Percentiles rank a stretch among this genome's conserved stretches.
Evolutionary conservation across 2,329 filamentous ascomycete genomes (phyloP).

Genomic region (Aspergillus udagawae): DNA sequence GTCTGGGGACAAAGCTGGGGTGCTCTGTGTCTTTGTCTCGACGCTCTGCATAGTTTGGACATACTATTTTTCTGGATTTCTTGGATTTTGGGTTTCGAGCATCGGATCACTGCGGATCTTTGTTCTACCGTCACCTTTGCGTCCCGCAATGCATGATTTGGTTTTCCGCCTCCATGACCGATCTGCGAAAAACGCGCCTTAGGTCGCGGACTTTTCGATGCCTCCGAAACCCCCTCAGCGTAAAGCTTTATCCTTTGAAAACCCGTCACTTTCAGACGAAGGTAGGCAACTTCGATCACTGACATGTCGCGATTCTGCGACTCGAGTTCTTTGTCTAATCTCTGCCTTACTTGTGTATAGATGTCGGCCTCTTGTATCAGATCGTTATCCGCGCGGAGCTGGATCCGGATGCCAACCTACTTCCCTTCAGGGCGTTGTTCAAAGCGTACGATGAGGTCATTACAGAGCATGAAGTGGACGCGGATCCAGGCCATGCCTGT

Average conservation of each 20-base stretch:
- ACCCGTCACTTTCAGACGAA: conserved; percentile 55
- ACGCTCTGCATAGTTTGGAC: background rate
- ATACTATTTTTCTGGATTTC: background rate
- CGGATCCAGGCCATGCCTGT: conserved; percentile 71
- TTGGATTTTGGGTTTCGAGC: background rate
- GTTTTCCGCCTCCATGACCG: conserved; percentile 39
- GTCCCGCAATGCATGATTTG: conserved; percentile 39
- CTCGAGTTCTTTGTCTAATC: background rate
- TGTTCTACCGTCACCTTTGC: conserved; percentile 4
- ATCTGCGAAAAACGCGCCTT: conserved; percentile 42
- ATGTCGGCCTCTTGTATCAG: conserved; percentile 73
- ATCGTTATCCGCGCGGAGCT: conserved; percentile 70
- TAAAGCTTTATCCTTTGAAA: conserved; percentile 39
- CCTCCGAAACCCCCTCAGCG: conserved; percentile 44
- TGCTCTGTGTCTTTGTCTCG: conserved; percentile 1
- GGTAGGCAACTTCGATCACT: conserved; percentile 39
- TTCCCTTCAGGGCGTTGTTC: conserved; percentile 75
- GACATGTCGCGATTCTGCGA: background rate
- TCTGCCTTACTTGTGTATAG: conserved; percentile 41
- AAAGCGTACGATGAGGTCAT: conserved; percentile 74
- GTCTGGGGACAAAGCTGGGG: conserved; percentile 5
- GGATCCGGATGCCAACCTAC: conserved; percentile 59
- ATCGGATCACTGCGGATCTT: conserved; percentile 3
- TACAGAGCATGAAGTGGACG: conserved; percentile 63
- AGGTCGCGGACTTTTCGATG: conserved; percentile 48